Evolutionary conservation across 495 filamentous ascomycete species (phyloP).

Genomic region (Emericellopsis terricola): DNA sequence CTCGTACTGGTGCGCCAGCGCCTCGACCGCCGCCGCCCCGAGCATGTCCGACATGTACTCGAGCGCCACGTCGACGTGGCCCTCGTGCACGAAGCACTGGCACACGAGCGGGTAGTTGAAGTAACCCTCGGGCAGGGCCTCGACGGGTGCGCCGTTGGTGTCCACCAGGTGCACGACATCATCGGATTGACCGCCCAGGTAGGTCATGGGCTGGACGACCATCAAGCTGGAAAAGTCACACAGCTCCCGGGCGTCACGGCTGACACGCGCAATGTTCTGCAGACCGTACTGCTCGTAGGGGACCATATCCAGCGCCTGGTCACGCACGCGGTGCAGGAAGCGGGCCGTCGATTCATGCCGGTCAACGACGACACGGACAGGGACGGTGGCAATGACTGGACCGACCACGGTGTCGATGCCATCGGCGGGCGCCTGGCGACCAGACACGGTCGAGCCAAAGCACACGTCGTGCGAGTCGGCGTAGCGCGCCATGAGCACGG

Average conservation of each 20-base stretch:
- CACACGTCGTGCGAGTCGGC: conserved; percentile 23
- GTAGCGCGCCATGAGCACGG: conserved; percentile 17
- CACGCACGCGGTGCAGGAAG: conserved; percentile 13
- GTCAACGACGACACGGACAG: conserved; percentile 19
- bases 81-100: background rate
- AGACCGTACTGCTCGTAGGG: conserved; percentile 27
- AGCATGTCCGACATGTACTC: background rate
- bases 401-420: conserved; percentile 29
- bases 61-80: background rate
- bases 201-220: background rate
- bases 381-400: conserved; percentile 39
- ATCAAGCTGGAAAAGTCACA: background rate
- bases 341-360: conserved; percentile 2
- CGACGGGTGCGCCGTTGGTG: background rate
- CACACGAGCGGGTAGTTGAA: background rate
- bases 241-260: background rate
- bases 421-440: conserved; percentile 23
- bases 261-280: conserved; percentile 13
- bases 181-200: background rate
- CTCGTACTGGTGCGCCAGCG: background rate
- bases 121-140: background rate
- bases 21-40: background rate
- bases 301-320: conserved; percentile 16
- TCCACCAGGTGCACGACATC: background rate
- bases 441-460: conserved; percentile 28